Conservation (phyloP, 2,329 filamentous ascomycete species). For the Nannizziopsis barbatae region DNA sequence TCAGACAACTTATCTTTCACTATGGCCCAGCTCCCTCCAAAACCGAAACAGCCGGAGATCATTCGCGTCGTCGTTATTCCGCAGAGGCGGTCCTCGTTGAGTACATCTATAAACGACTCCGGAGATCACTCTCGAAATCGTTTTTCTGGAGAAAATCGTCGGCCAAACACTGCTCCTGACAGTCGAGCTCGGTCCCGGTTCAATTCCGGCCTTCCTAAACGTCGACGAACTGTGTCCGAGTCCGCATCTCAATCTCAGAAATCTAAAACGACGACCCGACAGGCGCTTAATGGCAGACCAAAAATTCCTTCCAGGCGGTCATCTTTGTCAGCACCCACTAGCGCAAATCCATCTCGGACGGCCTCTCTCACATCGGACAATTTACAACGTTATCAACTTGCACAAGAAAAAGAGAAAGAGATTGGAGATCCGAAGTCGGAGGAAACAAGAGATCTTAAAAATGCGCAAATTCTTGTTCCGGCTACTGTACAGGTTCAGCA, state of each 20-base stretch:
- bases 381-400: constrained; percentile 14
- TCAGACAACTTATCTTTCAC: constrained; percentile 34
- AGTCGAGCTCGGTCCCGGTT: constrained; percentile 20
- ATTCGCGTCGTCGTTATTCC: constrained; percentile 41
- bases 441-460: not conserved
- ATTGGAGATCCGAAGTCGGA: not conserved
- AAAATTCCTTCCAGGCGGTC: constrained; percentile 33
- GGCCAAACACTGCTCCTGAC: constrained; percentile 29
- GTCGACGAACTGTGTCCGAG: constrained; percentile 33
- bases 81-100: constrained; percentile 36
- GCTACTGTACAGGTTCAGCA: not conserved
- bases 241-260: constrained; percentile 20
- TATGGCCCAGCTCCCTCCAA: constrained; percentile 11
- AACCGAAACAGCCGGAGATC: constrained; percentile 25
- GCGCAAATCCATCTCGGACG: constrained; percentile 34
- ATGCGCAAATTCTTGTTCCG: not conserved
- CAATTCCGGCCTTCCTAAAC: constrained; percentile 23
- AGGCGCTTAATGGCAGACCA: constrained; percentile 19
- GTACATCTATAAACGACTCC: constrained; percentile 29
- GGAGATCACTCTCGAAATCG: constrained; percentile 31
- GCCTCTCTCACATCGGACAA: constrained; percentile 37
- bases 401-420: not conserved
- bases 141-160: constrained; percentile 17
- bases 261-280: constrained; percentile 16
- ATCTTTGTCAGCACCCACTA: constrained; percentile 39